A percentile compares a stretch with the other conserved stretches of the same genome.
Conservation (phyloP, 2,329 filamentous ascomycete genomes). For the Colletotrichum euphorbiae region DNA sequence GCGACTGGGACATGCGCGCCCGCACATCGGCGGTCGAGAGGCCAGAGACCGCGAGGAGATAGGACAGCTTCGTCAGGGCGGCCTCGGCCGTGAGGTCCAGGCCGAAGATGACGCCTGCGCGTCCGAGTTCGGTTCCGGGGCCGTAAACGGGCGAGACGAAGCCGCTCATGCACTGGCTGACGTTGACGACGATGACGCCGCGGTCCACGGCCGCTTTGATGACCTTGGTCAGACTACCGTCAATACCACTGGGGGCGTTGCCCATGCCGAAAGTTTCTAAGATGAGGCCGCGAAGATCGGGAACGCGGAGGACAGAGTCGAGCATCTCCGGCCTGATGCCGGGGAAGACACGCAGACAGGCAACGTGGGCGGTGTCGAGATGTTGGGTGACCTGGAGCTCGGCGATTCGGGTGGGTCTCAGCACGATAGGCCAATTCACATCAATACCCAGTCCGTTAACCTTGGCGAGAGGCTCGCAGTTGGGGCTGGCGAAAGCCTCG, state of each 20-base stretch:
- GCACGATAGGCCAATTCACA: slow-evolving; percentile 83
- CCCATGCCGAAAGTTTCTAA: slow-evolving; percentile 95
- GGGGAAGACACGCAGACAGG: slow-evolving; percentile 89
- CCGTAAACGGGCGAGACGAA: slow-evolving; percentile 84
- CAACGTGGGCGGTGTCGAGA: slow-evolving; percentile 88
- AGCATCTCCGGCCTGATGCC: slow-evolving; percentile 96
- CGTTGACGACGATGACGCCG: slow-evolving; percentile 88
- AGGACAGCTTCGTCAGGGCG: slow-evolving; percentile 90
- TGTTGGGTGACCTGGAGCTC: slow-evolving; percentile 80
- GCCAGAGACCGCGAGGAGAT: slow-evolving; percentile 77
- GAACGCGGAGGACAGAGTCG: slow-evolving; percentile 81
- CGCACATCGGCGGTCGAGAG: slow-evolving; percentile 75
- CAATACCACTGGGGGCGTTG: slow-evolving; percentile 85
- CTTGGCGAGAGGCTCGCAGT: slow-evolving; percentile 82
- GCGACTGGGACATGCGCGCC: slow-evolving; percentile 76
- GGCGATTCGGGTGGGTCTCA: slow-evolving; percentile 78
- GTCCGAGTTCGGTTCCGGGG: slow-evolving; percentile 79
- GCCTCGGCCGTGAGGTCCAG: slow-evolving; percentile 91
- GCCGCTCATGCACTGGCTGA: slow-evolving; percentile 87
- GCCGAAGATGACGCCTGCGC: slow-evolving; percentile 88
- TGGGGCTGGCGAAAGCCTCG: slow-evolving; percentile 90
- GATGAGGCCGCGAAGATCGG: slow-evolving; percentile 83
- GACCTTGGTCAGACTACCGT: slow-evolving; percentile 82
- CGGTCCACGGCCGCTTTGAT: slow-evolving; percentile 81
- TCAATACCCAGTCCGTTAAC: slow-evolving; percentile 85